These are phyloP conservation scores for Taphrina wiesneri DNA, from an alignment of 1,139 yeast genomes.

Conservation along the genomic window DNA sequence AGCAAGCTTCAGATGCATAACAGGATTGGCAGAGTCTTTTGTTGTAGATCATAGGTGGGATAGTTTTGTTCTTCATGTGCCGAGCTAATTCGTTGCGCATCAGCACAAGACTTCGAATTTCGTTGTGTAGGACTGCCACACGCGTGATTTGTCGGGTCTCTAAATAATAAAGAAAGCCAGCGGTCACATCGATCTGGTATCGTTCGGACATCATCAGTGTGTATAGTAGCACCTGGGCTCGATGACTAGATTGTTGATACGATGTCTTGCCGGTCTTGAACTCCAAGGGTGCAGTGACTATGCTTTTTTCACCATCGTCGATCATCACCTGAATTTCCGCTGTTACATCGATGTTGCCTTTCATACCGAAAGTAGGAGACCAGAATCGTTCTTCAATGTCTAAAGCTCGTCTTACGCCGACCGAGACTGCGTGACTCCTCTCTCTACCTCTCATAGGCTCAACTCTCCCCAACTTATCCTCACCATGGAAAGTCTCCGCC, in stretches of 20 bases:
- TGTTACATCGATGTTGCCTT: constrained; percentile 88
- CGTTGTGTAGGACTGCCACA: constrained; percentile 48
- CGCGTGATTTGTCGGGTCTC: constrained; percentile 59
- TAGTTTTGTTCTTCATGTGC: constrained; percentile 52
- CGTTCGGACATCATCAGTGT: constrained; percentile 76
- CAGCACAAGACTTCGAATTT: constrained; percentile 65
- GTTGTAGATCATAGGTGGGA: constrained; percentile 65
- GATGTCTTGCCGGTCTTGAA: constrained; percentile 73
- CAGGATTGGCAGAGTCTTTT: constrained; percentile 67
- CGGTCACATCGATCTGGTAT: constrained; percentile 60
- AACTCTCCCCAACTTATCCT: constrained; percentile 35
- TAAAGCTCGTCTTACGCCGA: constrained; percentile 61
- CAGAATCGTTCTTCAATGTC: constrained; percentile 89
- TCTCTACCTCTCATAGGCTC: constrained; percentile 25
- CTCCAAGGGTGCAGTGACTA: constrained; percentile 63
- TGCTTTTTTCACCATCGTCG: constrained; percentile 28
- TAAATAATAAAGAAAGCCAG: constrained; percentile 74
- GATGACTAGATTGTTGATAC: constrained; percentile 61
- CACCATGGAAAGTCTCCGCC: constrained; percentile 54
- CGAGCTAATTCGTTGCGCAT: constrained; percentile 70
- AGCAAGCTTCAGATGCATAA: constrained; percentile 61
- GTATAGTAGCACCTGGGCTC: constrained; percentile 87
- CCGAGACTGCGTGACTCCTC: constrained; percentile 17
- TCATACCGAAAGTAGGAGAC: constrained; percentile 89
- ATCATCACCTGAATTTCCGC: constrained; percentile 57